Evolutionary conservation across 2,329 filamentous ascomycete species (phyloP), one percentile per base, ranked within the genome.

Genomic region (Penicillium sp.): DNA sequence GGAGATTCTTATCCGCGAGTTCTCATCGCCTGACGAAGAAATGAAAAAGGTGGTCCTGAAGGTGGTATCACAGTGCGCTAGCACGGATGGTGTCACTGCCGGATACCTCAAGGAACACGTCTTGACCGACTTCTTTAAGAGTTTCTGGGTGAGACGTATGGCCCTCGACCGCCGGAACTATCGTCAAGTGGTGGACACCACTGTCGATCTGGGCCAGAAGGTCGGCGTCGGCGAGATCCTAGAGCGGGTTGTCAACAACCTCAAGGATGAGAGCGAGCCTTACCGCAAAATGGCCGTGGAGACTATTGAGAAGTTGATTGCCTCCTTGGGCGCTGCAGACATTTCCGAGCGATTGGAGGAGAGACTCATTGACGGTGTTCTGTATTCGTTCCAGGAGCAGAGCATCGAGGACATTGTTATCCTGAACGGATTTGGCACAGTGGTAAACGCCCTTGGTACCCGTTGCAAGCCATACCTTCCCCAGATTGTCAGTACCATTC

Each of bases 1-100:
- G 93, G 95, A 98, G 75, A 98, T 98, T 68, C 80, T 99, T 14
- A 85, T 98, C 29, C 87, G 95, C 68, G 95, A 99, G 72, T 99
- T 99, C 70, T 90, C 92, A 7, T 97, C 93, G 0, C 95, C 95
- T 0, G 95, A 99, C 65, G 95, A 99, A 76, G 95, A 99, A 76
- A 99, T 99, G 95, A 99, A 98, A 79, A 99, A 99, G 80, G 95
- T 99, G 1, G 95, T 99, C 8, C 80, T 99, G 57, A 98, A 98
- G 77, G 95, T 99, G 27, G 87, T 99, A 16, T 97, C 93, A 19
- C 95, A 99, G 71, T 98, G 95, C 71, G 91, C 95, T 8, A 89
- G 89, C 65, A 98, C 93, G 2, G 90, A 96, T 70, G 95, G 95
- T 78, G 95, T 99, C 27, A 98, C 95, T 33, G 90, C 93, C 35